Evolutionary conservation across 805 yeast species (phyloP).

Genomic region (Yamadazyma akitaensis): DNA sequence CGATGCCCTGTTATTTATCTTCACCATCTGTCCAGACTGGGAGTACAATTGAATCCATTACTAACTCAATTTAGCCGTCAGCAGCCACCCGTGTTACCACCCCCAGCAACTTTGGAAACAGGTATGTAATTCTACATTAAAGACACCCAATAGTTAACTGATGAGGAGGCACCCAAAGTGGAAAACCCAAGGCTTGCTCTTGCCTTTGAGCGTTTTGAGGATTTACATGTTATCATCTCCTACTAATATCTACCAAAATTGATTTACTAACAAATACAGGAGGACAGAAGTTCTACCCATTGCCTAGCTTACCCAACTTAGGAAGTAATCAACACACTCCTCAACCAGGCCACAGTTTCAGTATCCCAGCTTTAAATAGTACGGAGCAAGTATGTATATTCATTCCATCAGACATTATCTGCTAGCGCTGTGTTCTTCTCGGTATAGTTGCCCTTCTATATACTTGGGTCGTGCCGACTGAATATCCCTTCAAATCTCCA

Average conservation of each 20-base stretch:
- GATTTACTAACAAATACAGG: conserved; percentile 23
- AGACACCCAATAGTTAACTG: background rate
- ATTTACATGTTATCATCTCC: background rate
- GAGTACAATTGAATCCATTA: background rate
- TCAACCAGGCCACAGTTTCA: conserved; percentile 45
- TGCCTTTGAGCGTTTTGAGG: background rate
- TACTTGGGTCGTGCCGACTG: background rate
- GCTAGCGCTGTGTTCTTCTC: background rate
- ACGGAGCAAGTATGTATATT: conserved; percentile 23
- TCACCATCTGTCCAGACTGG: background rate
- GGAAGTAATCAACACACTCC: conserved; percentile 36
- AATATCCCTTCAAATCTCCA: background rate
- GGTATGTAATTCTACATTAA: conserved; percentile 31
- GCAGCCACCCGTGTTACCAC: conserved; percentile 58
- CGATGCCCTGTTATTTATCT: background rate
- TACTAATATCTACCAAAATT: no score
- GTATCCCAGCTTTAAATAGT: conserved; percentile 46
- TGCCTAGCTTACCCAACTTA: conserved; percentile 51
- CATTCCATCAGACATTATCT: background rate
- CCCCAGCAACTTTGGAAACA: conserved; percentile 53
- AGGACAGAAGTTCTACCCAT: conserved; percentile 46
- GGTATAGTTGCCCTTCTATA: background rate
- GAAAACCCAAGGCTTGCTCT: background rate
- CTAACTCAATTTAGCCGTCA: conserved; percentile 42
- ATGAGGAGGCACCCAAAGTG: background rate